A percentile compares a stretch with the other conserved stretches of the same genome.
Evolutionary conservation across 2,329 filamentous ascomycete genomes (phyloP).

Genomic region (Didymella arachidicola): DNA sequence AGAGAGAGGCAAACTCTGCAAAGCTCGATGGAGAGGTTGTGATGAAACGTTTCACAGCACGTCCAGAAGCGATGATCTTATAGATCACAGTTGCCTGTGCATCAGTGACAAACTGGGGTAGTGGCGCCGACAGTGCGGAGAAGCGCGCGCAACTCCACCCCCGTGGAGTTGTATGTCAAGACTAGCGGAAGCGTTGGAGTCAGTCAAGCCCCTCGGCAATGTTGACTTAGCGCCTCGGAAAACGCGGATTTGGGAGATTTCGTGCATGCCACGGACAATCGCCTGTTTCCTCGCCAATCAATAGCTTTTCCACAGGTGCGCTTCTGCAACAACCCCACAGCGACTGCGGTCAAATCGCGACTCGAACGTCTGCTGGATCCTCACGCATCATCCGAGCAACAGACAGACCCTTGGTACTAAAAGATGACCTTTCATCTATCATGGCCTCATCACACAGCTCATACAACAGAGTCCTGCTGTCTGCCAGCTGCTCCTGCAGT

Average conservation of each 20-base stretch:
- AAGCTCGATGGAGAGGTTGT: background rate
- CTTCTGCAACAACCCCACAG: background rate
- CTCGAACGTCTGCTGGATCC: background rate
- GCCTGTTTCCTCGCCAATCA: background rate
- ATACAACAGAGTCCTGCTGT: background rate
- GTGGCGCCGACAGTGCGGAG: conserved; percentile 10
- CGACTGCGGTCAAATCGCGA: too few species aligned
- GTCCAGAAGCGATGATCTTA: conserved; percentile 8
- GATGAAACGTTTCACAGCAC: background rate
- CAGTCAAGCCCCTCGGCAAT: background rate
- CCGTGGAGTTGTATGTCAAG: background rate
- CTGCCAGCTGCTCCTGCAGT: background rate
- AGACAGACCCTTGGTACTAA: background rate
- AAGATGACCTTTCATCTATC: background rate
- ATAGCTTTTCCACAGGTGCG: background rate
- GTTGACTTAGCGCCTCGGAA: background rate
- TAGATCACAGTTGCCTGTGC: background rate
- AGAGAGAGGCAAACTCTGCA: background rate
- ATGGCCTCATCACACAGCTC: background rate
- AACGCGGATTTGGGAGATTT: background rate
- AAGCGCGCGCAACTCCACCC: conserved; percentile 4
- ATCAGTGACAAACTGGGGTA: background rate
- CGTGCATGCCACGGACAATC: background rate
- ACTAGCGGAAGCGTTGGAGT: background rate
- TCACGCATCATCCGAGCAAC: background rate